Evolutionary conservation across 768 basidiomycete genomes (phyloP).

Genomic region (Mycena latifolia): DNA sequence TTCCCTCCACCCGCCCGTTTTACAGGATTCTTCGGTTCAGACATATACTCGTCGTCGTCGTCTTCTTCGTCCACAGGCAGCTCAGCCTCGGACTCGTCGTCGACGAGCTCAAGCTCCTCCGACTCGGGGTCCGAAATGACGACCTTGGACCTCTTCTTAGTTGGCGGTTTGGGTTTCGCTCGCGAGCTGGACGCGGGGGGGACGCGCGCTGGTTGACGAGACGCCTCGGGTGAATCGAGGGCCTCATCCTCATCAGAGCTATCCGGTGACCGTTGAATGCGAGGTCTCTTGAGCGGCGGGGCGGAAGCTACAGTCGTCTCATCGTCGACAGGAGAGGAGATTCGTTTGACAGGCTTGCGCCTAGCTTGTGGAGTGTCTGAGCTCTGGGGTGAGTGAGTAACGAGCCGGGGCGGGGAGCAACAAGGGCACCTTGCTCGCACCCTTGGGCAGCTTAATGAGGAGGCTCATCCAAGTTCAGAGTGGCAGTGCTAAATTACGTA

Average conservation of each 20-base stretch:
- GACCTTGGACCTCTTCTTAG: constrained; percentile 26
- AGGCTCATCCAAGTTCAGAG: constrained; percentile 3
- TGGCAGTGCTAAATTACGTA: too few relatives aligned
- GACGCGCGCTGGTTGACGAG: constrained; percentile 16
- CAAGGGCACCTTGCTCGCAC: constrained; percentile 25
- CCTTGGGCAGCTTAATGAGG: constrained; percentile 11
- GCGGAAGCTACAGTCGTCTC: constrained; percentile 40
- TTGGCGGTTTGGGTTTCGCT: constrained; percentile 10
- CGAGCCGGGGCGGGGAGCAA: constrained; percentile 3
- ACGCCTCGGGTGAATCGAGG: neutral
- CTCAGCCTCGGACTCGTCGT: constrained; percentile 35
- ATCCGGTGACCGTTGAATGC: constrained; percentile 16
- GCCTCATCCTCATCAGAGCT: constrained; percentile 23
- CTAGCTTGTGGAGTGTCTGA: constrained; percentile 30
- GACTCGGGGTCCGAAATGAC: constrained; percentile 42
- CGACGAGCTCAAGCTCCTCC: constrained; percentile 35
- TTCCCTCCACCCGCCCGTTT: constrained; percentile 39
- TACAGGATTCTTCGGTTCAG: constrained; percentile 35
- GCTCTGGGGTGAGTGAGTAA: constrained; percentile 29
- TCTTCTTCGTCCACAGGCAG: constrained; percentile 37
- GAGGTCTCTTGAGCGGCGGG: constrained; percentile 28
- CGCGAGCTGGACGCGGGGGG: constrained; percentile 17
- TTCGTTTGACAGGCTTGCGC: constrained; percentile 43
- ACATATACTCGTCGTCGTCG: constrained; percentile 39
- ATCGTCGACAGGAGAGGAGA: constrained; percentile 45